Base-by-base conservation (phyloP, 371 early-diverging fungal species). In the Mortierella polycephala region DNA sequence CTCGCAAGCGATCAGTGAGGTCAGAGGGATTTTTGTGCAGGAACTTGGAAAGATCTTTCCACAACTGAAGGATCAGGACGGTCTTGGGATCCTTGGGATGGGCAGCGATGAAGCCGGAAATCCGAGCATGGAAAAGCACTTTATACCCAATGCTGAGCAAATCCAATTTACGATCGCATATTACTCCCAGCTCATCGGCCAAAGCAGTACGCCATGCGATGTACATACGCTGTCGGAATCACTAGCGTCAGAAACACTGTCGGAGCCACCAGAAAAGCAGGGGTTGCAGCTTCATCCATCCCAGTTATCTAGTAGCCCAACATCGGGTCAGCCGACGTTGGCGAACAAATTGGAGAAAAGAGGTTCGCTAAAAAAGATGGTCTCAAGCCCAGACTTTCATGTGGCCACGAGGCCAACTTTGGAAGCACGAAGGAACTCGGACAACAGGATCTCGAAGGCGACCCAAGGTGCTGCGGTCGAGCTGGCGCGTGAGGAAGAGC, bases 21-120 rank as follows among this genome's bases (percentile, higher is more conserved):
- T 79, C 39, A 64, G 80, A 60, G 80, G 80, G n/a, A 79, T 79
- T 40, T 79, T 79, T 66, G 80, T 79, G 10, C 80, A 79, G 70
- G 80, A 79, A 23, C 65, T 79, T 1, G 80, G 80, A 41, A 73
- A 73, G 67, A 73, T 79, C 9, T 79, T 79, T 41, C 80, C 80
- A 11, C 80, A 79, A 51, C 74, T 79, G 18, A 79, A 79, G 39
- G 80, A 79, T 61, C 80, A 79, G 44, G 80, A 79, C 49, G 74
- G 80, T 1, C 80, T 79, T 4, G 74, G 80, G 7, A 79, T 79
- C n/a, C 63, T 79, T 14, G 80, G 80, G 14, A 79, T 79, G 80
- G 69, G 80, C 5, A 45, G 54, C 47, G 80, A 79, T 41, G 80
- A 79, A 16, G 41, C 62, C 2, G 67, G 73, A 7, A 39, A 52